Evolutionary conservation across 2,329 filamentous ascomycete species (phyloP), one percentile per base, ranked within the genome.

Genomic region (Verruconis gallopava): DNA sequence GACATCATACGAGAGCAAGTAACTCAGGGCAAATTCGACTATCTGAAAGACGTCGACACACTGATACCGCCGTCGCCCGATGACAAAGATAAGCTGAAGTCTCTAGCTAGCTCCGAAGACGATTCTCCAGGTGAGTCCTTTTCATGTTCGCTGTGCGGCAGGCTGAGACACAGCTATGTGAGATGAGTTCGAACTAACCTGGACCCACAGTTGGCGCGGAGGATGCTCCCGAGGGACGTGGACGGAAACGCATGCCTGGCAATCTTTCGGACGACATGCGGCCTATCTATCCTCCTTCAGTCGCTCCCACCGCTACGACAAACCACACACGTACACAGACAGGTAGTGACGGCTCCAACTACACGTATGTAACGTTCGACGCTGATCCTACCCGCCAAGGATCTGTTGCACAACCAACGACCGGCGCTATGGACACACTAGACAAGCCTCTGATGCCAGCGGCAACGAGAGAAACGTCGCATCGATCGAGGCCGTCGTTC

Each of bases 1-100:
- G 91, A 98, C 58, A 93, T 98, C 49, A 79, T 98, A 54, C 85
- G 91, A 37, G 91, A 98, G 61, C 86, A 96, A 65, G 77, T 93
- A 47, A 75, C 75, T 20, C 71, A 79, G 63, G 91, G 91, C 50
- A 79, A 80, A 55, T 96, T 93, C 58, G 77, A 81, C 49, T 75
- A 85, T 53, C 69, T 89, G 38, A 72, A 77, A 43, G 60, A 75
- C 32, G 66, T 66, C 40, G 69, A 71, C 41, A 64, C 67, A 4
- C 67, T 65, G 34, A 56, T 69, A 22, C 66, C 67, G n/a, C 65
- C 51, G 43, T 53, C 54, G 44, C 61, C 47, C 9, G 11, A 46
- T 15, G 25, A 35, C 12, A 30, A 41, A 15, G 20, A 11, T 25
- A 12, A 11, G 12, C 6, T 25, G 11, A 11, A 22, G 9, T 21